Conservation (phyloP, 495 filamentous ascomycete species). For the Jackrogersella multiformis region DNA sequence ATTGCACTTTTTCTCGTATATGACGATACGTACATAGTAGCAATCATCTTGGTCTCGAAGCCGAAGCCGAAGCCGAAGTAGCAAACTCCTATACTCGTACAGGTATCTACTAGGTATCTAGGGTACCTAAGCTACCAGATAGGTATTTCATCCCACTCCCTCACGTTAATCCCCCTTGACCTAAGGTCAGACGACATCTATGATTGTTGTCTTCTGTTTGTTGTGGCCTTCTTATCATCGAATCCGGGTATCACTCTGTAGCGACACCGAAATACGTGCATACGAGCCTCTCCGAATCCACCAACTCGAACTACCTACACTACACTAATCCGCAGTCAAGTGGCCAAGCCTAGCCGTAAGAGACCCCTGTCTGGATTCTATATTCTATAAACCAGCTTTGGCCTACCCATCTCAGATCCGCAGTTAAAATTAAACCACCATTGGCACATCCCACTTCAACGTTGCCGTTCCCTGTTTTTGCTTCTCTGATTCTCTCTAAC, state of each 20-base stretch:
- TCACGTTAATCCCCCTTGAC: background rate
- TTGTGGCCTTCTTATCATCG: too few relatives aligned
- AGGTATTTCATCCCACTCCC: conserved; percentile 10
- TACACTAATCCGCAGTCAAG: background rate
- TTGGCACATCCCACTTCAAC: conserved; percentile 20
- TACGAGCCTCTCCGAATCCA: conserved; percentile 14
- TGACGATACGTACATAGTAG: conserved; percentile 20
- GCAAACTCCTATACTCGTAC: background rate
- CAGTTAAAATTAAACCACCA: conserved; percentile 25
- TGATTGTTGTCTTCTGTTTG: too few relatives aligned
- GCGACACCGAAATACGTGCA: too few relatives aligned
- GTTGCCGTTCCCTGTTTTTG: conserved; percentile 14
- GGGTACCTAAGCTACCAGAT: too few relatives aligned
- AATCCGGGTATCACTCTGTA: too few relatives aligned
- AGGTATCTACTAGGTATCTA: background rate
- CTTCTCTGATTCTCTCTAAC: conserved; percentile 24
- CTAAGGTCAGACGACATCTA: conserved; percentile 16
- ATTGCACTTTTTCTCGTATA: conserved; percentile 7
- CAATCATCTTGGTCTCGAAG: conserved; percentile 28
- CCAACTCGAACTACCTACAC: conserved; percentile 1
- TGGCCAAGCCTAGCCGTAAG: conserved; percentile 2
- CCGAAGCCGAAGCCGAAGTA: too few relatives aligned
- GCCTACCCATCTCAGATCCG: too few relatives aligned
- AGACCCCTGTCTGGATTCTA: conserved; percentile 25
- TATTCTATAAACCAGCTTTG: conserved; percentile 25